Percentiles rank a stretch among this genome's conserved stretches.
Conservation (phyloP, 768 basidiomycete species). For the Lactarius sanguifluus region DNA sequence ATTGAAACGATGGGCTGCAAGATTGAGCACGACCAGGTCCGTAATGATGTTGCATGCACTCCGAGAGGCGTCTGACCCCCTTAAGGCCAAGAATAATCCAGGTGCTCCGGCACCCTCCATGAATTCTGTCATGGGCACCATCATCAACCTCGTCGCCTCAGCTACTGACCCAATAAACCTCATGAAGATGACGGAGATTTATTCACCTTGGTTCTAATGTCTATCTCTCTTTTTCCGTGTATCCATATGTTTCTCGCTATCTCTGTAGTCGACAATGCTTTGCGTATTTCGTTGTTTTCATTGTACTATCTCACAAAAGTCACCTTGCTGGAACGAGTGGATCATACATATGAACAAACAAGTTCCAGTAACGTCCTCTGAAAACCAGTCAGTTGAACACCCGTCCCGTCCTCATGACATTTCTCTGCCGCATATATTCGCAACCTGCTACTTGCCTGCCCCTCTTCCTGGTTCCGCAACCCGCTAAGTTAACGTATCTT, state of each 20-base stretch:
- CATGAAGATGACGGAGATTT: constrained; percentile 82
- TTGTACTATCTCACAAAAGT: constrained; percentile 22
- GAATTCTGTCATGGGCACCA: constrained; percentile 72
- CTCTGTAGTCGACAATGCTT: constrained; percentile 21
- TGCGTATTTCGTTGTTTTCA: constrained; percentile 17
- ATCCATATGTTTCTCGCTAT: constrained; percentile 14
- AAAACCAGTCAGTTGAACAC: no score
- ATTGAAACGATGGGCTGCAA: constrained; percentile 87
- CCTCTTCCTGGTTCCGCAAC: no score
- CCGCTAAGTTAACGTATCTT: no score
- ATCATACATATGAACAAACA: no score
- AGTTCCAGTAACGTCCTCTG: no score
- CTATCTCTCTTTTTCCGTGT: constrained; percentile 7
- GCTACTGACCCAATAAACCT: constrained; percentile 87
- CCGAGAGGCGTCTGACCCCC: neutral
- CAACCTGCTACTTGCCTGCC: no score
- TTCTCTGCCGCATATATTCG: no score
- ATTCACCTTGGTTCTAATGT: constrained; percentile 78
- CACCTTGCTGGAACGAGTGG: no score
- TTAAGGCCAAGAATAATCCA: constrained; percentile 35
- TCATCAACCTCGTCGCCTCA: constrained; percentile 76
- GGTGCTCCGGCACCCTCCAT: constrained; percentile 40
- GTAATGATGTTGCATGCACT: constrained; percentile 23
- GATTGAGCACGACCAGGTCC: constrained; percentile 78
- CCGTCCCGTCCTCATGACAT: no score